Evolutionary conservation across 257 asterid genomes (phyloP).

Genomic region (Vinca minor): DNA sequence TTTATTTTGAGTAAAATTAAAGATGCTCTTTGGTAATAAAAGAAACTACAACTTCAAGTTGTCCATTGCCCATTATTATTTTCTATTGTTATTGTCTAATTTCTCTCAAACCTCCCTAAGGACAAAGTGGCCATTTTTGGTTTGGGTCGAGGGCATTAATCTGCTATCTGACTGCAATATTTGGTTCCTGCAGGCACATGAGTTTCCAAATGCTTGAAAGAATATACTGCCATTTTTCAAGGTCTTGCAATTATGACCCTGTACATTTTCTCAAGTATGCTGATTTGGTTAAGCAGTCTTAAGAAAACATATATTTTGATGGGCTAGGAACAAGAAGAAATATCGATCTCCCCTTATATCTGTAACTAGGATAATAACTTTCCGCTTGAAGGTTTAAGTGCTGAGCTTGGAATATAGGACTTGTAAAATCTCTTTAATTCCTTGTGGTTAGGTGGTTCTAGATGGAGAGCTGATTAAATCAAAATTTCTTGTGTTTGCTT

Average conservation of each 20-base stretch:
- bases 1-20: too few relatives aligned
- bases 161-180: conserved; percentile 70
- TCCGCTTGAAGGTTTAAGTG: background rate
- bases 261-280: conserved; percentile 29
- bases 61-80: background rate
- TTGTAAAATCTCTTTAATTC: background rate
- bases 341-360: background rate
- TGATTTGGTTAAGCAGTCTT: conserved; percentile 17
- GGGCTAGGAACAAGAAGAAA: too few relatives aligned
- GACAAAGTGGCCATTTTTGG: conserved; percentile 18
- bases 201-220: conserved; percentile 79
- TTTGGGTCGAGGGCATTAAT: conserved; percentile 32
- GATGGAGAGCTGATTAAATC: background rate
- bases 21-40: too few relatives aligned
- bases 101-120: conserved; percentile 17
- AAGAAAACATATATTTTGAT: conserved; percentile 17
- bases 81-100: too few relatives aligned
- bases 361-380: conserved; percentile 2
- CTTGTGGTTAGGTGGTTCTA: background rate
- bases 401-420: background rate
- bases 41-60: too few relatives aligned
- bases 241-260: conserved; percentile 49
- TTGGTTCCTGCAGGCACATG: conserved; percentile 99
- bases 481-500: background rate
- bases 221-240: conserved; percentile 52